Evolutionary conservation across 768 basidiomycete genomes (phyloP), one percentile per base, ranked within the genome.

Genomic region (Gloeophyllum trabeum): DNA sequence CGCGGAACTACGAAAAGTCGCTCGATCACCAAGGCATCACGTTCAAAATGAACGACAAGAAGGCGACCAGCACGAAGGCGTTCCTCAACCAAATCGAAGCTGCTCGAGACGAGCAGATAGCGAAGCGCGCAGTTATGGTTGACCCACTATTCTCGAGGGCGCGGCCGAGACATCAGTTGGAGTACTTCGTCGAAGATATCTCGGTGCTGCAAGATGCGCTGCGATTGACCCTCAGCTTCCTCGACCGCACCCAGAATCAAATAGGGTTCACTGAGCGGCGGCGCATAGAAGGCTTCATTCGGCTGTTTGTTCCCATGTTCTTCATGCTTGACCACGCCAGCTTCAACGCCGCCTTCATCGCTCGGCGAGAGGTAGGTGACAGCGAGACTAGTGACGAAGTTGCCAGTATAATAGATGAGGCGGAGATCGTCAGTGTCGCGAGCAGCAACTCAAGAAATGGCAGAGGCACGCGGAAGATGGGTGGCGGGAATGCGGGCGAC

Each of bases 1-100:
- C 88, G 21, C 73, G 87, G 51, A 98, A 98, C 62, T 97, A 87
- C 55, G 75, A 80, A 62, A 92, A 91, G 67, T 83, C 86, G 41
- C 71, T 98, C 52, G 94, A 99, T 57, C 89, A 94, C 53, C 90
- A 93, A 57, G 87, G 81, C 6, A 84, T 94, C 55, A 73, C 75
- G 39, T 97, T 93, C 76, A 93, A 92, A 66, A 69, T 75, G 25
- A 73, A 71, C 26, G 96, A 99, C 65, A 97, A 97, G 73, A 88
- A 86, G 54, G 70, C 78, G 19, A 71, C 81, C 42, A 76, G 77
- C 3, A 63, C 76, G 21, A 89, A 89, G 59, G 69, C 80, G 6
- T 78, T 94, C 45, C 75, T 91, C 22, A 76, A 65, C 48, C 86
- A 93, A 59, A 84, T 93, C 54, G 90, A 94, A 61, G 77, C 79